A percentile compares a stretch with the other conserved stretches of the same genome.
Evolutionary conservation across 129 eudicot genomes (phyloP).

Genomic region (Rutidosis leptorrhynchoides): DNA sequence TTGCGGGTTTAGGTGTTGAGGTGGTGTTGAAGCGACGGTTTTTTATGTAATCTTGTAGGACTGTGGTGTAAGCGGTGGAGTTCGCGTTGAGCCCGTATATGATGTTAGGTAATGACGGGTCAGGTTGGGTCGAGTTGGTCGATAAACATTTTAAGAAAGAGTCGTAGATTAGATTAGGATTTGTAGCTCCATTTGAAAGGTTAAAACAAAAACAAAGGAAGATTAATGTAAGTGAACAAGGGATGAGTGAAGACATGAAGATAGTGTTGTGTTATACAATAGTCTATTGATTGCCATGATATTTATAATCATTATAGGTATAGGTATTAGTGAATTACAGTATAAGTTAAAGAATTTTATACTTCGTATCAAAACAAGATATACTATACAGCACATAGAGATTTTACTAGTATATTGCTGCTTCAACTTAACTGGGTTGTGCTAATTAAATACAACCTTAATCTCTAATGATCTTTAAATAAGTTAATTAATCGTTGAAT

Average conservation of each 20-base stretch:
- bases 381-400: neutral
- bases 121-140: slow-evolving; percentile 21
- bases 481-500: no score
- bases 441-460: no score
- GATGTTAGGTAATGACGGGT: slow-evolving; percentile 29
- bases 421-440: no score
- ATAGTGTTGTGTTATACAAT: neutral
- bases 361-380: neutral
- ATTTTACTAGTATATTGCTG: neutral
- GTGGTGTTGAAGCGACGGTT: slow-evolving; percentile 47
- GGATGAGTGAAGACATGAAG: slow-evolving; percentile 19
- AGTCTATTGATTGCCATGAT: neutral
- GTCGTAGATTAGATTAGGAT: slow-evolving; percentile 21
- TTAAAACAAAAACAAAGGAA: slow-evolving; percentile 8
- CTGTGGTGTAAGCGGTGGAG: slow-evolving; percentile 35
- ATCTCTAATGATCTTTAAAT: no score
- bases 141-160: slow-evolving; percentile 34
- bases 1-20: slow-evolving; percentile 39
- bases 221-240: slow-evolving; percentile 13
- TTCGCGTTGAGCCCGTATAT: slow-evolving; percentile 34
- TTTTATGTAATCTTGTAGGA: slow-evolving; percentile 42
- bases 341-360: neutral
- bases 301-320: slow-evolving; percentile 29
- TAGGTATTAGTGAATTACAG: no score
- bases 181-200: slow-evolving; percentile 20